Percentiles rank a stretch among this genome's conserved stretches.
Conservation (phyloP, 1,284 basidiomycete genomes). For the Sporisorium scitamineum region DNA sequence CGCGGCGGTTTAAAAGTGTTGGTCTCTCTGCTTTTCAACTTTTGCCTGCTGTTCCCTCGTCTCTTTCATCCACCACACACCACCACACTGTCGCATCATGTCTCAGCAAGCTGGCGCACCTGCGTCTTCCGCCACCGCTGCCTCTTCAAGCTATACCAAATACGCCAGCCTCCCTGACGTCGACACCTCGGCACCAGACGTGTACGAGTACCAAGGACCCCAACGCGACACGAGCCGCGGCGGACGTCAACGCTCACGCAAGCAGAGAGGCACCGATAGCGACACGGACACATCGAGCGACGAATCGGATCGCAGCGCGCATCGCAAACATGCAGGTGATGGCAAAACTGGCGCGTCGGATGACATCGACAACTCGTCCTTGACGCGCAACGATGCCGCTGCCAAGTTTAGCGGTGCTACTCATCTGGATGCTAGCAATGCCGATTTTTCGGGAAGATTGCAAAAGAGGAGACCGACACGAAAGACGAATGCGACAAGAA, state of each 20-base stretch:
- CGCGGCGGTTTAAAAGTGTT: conserved; percentile 14
- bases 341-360: conserved; percentile 12
- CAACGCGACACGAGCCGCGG: conserved; percentile 4
- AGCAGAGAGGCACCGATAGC: conserved; percentile 7
- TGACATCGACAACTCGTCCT: conserved; percentile 33
- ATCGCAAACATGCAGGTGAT: conserved; percentile 33
- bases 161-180: conserved; percentile 49
- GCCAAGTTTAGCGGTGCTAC: conserved; percentile 36
- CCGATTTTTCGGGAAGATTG: conserved; percentile 39
- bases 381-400: conserved; percentile 28
- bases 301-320: conserved; percentile 23
- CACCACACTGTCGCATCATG: conserved; percentile 4
- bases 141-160: conserved; percentile 26
- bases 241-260: conserved; percentile 15
- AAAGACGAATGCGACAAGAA: conserved; percentile 6
- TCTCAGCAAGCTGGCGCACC: conserved; percentile 18
- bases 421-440: conserved; percentile 8
- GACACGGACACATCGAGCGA: conserved; percentile 28
- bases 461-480: neutral
- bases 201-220: conserved; percentile 33
- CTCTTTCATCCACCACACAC: conserved; percentile 7
- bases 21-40: conserved; percentile 14
- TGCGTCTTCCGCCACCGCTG: neutral
- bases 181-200: conserved; percentile 42
- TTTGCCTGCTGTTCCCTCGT: neutral